A percentile compares a stretch with the other conserved stretches of the same genome.
These are phyloP conservation scores for Rhexocercosporidium sp. DNA, from an alignment of 2,329 filamentous ascomycete species.

Conservation along the genomic window DNA sequence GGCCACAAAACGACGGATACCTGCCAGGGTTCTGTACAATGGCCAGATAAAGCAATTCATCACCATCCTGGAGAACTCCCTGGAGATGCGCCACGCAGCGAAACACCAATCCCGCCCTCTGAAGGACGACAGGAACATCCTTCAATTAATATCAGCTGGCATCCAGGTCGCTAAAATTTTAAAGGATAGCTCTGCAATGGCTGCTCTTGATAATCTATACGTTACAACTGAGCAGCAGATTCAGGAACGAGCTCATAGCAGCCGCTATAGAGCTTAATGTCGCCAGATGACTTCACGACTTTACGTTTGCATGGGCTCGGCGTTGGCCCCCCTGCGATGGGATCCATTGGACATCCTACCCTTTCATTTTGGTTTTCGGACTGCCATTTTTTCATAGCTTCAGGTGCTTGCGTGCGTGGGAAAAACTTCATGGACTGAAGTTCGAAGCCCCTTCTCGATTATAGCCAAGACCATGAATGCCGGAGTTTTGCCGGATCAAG, in stretches of 20 bases:
- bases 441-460: neutral
- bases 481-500: constrained; percentile 4
- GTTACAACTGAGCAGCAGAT: constrained; percentile 81
- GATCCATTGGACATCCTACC: constrained; percentile 16
- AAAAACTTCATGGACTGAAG: constrained; percentile 1
- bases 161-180: constrained; percentile 88
- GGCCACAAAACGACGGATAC: constrained; percentile 85
- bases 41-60: constrained; percentile 92
- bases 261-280: constrained; percentile 35
- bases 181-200: constrained; percentile 83
- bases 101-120: constrained; percentile 83
- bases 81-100: constrained; percentile 86
- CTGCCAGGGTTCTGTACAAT: constrained; percentile 82
- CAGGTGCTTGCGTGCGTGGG: neutral
- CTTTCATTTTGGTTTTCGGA: constrained; percentile 1
- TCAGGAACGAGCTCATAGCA: constrained; percentile 61
- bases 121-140: constrained; percentile 87
- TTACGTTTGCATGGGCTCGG: constrained; percentile 29
- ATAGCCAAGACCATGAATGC: neutral
- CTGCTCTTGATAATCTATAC: constrained; percentile 71
- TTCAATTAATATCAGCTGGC: constrained; percentile 85
- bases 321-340: constrained; percentile 15
- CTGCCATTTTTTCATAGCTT: neutral
- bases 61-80: constrained; percentile 84
- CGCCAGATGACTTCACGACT: constrained; percentile 31